Evolutionary conservation across 1,284 basidiomycete genomes (phyloP).

Genomic region (Ustilago esculenta): DNA sequence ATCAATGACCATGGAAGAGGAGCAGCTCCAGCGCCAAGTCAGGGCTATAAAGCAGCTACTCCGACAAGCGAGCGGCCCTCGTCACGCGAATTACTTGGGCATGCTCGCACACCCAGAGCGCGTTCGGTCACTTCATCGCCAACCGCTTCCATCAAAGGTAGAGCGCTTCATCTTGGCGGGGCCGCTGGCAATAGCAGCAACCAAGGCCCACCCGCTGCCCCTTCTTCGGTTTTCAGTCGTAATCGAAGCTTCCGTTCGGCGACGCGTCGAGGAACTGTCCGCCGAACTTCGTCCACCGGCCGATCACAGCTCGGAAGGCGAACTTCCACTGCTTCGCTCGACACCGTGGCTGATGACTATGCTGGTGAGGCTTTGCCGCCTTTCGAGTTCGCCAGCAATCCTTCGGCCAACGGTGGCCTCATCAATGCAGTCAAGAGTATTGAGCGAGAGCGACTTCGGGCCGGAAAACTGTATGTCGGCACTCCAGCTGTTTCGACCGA

Average conservation of each 20-base stretch:
- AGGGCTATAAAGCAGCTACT: constrained; percentile 8
- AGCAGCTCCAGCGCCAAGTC: constrained; percentile 10
- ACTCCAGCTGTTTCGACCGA: constrained; percentile 59
- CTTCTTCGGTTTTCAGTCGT: constrained; percentile 45
- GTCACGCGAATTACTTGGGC: constrained; percentile 41
- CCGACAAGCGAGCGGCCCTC: constrained; percentile 29
- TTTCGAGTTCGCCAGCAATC: constrained; percentile 61
- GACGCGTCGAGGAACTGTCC: constrained; percentile 14
- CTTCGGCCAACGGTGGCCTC: constrained; percentile 64
- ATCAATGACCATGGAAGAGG: constrained; percentile 56
- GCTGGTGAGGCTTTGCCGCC: constrained; percentile 31
- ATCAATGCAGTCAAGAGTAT: constrained; percentile 65
- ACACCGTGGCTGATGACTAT: constrained; percentile 35
- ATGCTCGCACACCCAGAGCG: constrained; percentile 20
- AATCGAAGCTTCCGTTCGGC: constrained; percentile 33
- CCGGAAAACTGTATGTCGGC: constrained; percentile 61
- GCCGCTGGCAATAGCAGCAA: constrained; percentile 2
- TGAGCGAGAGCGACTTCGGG: constrained; percentile 48
- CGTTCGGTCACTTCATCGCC: constrained; percentile 32
- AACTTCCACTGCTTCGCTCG: constrained; percentile 45
- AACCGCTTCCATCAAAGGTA: constrained; percentile 29
- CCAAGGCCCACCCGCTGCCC: constrained; percentile 39
- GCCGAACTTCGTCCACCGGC: constrained; percentile 35
- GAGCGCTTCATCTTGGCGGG: constrained; percentile 11
- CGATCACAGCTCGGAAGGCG: constrained; percentile 37